A percentile compares a stretch with the other conserved stretches of the same genome.
These are phyloP conservation scores for Candida dubliniensis DNA, from an alignment of 1,139 yeast genomes.

Conservation along the genomic window DNA sequence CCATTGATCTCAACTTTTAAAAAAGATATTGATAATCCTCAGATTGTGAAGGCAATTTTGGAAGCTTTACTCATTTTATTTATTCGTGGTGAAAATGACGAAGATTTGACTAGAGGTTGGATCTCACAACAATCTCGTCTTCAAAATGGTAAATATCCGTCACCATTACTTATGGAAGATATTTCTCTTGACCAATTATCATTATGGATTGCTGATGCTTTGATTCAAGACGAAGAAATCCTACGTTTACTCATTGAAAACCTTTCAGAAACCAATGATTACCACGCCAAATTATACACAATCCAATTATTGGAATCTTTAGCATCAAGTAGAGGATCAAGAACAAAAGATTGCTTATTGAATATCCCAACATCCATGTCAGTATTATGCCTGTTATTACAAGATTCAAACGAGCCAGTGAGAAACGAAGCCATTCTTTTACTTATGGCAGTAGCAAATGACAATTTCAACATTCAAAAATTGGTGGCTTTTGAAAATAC, in stretches of 20 bases:
- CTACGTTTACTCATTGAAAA: constrained; percentile 60
- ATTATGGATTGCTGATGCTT: constrained; percentile 92
- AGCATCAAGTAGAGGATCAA: constrained; percentile 69
- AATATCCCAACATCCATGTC: constrained; percentile 80
- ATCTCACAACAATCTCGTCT: constrained; percentile 72
- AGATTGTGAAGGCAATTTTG: constrained; percentile 75
- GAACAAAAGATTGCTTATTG: constrained; percentile 74
- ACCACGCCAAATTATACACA: constrained; percentile 76
- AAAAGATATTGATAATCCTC: constrained; percentile 66
- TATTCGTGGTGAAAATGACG: constrained; percentile 61
- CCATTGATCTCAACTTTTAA: constrained; percentile 69
- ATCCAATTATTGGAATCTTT: constrained; percentile 84
- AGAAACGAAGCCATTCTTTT: constrained; percentile 83
- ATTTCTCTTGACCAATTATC: constrained; percentile 79
- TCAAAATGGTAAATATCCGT: constrained; percentile 81
- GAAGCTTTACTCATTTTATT: constrained; percentile 85
- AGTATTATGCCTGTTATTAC: constrained; percentile 64
- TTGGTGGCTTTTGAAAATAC: constrained; percentile 93
- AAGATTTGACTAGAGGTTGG: constrained; percentile 65
- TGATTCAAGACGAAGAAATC: constrained; percentile 67
- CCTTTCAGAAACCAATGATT: constrained; percentile 54
- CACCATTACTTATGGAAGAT: constrained; percentile 67
- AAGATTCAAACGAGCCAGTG: constrained; percentile 81
- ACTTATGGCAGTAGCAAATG: constrained; percentile 79
- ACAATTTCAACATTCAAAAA: constrained; percentile 85